These are phyloP conservation scores for Thalassiosira exigua DNA, from an alignment of 352 stramenopile species.

Conservation along the genomic window DNA sequence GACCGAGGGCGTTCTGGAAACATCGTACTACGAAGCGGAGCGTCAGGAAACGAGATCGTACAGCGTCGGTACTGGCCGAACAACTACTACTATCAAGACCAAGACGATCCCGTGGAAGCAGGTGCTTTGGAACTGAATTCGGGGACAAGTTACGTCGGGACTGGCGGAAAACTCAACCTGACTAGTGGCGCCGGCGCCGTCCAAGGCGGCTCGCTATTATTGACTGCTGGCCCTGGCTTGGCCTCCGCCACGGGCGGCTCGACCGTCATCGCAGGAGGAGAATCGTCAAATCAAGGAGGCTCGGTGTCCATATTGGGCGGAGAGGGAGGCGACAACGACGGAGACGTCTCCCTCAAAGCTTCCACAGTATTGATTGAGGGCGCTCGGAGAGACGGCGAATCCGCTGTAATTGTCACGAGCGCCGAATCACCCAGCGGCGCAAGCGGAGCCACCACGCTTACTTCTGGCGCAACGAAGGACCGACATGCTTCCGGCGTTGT, in stretches of 20 bases:
- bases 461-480: background rate
- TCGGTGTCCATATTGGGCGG: conserved; percentile 23
- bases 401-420: conserved; percentile 8
- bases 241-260: conserved; percentile 82
- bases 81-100: conserved; percentile 15
- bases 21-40: conserved; percentile 27
- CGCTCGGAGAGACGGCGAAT: too few species aligned
- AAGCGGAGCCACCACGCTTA: conserved; percentile 11
- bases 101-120: background rate
- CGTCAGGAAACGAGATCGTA: conserved; percentile 21
- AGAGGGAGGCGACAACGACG: conserved; percentile 30
- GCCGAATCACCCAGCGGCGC: conserved; percentile 14
- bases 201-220: conserved; percentile 79
- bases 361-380: too few species aligned
- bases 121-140: conserved; percentile 27
- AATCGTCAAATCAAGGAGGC: conserved; percentile 36
- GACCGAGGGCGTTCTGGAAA: background rate
- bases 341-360: too few species aligned
- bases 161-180: conserved; percentile 87
- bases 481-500: conserved; percentile 10
- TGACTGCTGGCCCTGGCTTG: conserved; percentile 33
- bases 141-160: conserved; percentile 84
- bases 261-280: conserved; percentile 85
- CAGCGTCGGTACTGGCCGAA: conserved; percentile 8
- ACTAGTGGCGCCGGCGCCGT: conserved; percentile 84